Percentiles rank a stretch among this genome's conserved stretches.
Conservation (phyloP, 2,329 filamentous ascomycete genomes). For the Shiraia sp. region DNA sequence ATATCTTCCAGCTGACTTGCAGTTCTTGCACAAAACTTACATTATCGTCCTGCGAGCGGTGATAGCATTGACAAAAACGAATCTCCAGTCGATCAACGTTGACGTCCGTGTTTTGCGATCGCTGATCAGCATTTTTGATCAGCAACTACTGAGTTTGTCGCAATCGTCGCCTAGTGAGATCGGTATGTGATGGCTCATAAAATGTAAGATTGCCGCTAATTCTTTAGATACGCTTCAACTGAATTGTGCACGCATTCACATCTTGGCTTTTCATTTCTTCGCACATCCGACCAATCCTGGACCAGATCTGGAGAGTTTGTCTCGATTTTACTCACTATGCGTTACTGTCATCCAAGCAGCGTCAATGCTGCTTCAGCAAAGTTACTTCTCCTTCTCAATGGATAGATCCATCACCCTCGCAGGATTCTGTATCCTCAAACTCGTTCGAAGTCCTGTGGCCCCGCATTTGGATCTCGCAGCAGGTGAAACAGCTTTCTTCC, state of each 20-base stretch:
- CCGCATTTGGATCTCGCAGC: conserved; percentile 36
- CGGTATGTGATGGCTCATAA: conserved; percentile 20
- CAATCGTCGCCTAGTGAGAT: conserved; percentile 37
- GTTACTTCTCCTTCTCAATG: conserved; percentile 32
- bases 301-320: conserved; percentile 33
- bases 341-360: conserved; percentile 36
- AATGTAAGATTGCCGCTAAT: conserved; percentile 11
- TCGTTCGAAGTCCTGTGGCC: conserved; percentile 34
- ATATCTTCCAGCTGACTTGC: conserved; percentile 35
- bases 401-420: conserved; percentile 39
- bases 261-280: conserved; percentile 44
- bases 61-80: conserved; percentile 37
- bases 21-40: conserved; percentile 40
- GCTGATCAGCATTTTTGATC: conserved; percentile 42
- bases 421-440: conserved; percentile 39
- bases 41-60: conserved; percentile 39
- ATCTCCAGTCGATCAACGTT: conserved; percentile 36
- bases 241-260: conserved; percentile 40
- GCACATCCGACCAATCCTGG: conserved; percentile 30
- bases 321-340: conserved; percentile 38
- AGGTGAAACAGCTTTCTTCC: conserved; percentile 40
- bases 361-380: conserved; percentile 23
- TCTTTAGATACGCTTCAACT: conserved; percentile 36
- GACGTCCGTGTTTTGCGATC: conserved; percentile 38
- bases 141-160: conserved; percentile 35